A percentile compares a stretch with the other conserved stretches of the same genome.
Evolutionary conservation across 345 rosid species (phyloP).

Genomic region (Firmiana major): DNA sequence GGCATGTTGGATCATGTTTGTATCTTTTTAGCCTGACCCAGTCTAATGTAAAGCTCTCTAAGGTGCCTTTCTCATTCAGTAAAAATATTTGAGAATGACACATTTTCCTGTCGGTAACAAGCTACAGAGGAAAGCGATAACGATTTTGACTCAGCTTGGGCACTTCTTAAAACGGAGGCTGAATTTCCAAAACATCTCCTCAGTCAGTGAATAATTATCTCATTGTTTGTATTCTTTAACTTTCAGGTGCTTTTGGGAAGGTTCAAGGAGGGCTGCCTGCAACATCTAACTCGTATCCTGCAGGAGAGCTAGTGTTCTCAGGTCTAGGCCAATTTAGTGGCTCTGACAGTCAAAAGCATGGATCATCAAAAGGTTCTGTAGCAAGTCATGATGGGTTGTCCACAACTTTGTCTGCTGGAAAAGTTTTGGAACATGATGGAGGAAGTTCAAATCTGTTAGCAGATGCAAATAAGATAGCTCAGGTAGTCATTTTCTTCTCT

Average conservation of each 20-base stretch:
- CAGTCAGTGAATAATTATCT: neutral
- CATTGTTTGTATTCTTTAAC: neutral
- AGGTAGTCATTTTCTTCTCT: conserved; percentile 34
- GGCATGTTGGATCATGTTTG: neutral
- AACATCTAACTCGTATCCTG: conserved; percentile 33
- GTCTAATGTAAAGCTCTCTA: neutral
- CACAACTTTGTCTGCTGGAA: conserved; percentile 32
- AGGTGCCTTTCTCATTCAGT: neutral
- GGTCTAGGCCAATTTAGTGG: conserved; percentile 29
- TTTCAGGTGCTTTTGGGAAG: conserved; percentile 52
- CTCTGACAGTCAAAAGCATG: conserved; percentile 19
- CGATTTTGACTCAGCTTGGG: neutral
- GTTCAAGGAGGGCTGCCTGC: conserved; percentile 46
- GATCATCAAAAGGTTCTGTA: conserved; percentile 16
- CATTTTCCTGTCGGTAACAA: neutral
- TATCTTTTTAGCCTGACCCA: neutral
- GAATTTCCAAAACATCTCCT: neutral
- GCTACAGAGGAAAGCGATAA: neutral
- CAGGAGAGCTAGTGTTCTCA: conserved; percentile 38
- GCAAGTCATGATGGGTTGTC: conserved; percentile 32
- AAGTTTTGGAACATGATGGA: conserved; percentile 44
- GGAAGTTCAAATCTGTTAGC: conserved; percentile 39
- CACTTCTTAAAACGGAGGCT: neutral
- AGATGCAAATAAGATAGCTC: conserved; percentile 41
- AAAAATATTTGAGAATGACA: neutral